phyloP scores from a whole-genome alignment of 257 asterid genomes.

The Nicotiana tabacum region DNA sequence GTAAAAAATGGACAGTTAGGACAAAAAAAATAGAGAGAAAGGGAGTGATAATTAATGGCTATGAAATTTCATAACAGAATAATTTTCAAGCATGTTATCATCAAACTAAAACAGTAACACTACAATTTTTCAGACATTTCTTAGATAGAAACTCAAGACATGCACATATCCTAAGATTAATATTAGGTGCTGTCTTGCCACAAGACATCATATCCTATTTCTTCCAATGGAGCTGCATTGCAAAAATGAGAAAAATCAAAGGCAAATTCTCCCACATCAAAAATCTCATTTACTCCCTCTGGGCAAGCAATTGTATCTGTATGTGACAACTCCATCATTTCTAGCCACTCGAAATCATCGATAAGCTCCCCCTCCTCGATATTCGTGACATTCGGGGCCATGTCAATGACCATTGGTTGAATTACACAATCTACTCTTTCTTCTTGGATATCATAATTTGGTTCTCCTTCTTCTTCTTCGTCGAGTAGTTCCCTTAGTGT shows the following conservation, averaged over 20 bases:
- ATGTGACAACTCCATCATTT: conserved; percentile 3
- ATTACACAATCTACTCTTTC: background rate
- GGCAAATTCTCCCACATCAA: background rate
- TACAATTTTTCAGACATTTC: background rate
- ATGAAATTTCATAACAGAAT: background rate
- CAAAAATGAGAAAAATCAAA: conserved; percentile 1
- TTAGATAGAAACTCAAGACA: background rate
- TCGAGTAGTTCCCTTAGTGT: background rate
- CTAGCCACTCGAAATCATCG: conserved; percentile 9
- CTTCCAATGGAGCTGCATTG: background rate
- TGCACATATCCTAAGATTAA: background rate
- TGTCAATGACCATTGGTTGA: background rate
- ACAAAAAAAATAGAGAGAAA: background rate
- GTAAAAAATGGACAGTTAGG: background rate
- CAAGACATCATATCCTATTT: conserved; percentile 3
- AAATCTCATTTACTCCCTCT: background rate
- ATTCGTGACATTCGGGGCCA: background rate
- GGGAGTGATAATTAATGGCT: background rate
- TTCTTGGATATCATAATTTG: background rate
- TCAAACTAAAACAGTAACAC: background rate
- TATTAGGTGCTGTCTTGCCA: background rate
- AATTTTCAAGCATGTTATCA: background rate
- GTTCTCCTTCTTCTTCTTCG: background rate
- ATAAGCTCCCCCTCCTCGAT: background rate
- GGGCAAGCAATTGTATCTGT: background rate